Percentiles rank a stretch among this genome's conserved stretches.
phyloP scores from a whole-genome alignment of 495 filamentous ascomycete species.

The Venustampulla echinocandica region DNA sequence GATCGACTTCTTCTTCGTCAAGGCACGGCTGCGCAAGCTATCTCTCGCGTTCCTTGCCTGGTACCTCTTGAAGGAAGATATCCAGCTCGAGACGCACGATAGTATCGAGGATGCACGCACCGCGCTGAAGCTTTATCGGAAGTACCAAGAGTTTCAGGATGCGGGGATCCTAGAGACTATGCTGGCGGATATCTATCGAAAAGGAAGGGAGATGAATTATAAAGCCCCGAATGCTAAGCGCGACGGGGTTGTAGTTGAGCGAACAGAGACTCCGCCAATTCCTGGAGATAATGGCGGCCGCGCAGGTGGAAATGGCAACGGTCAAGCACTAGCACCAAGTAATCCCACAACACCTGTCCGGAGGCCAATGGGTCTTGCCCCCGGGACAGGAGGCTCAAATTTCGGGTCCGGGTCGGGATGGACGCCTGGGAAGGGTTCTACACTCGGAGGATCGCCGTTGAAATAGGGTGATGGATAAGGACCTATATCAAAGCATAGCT shows the following conservation, averaged over 20 bases:
- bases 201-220: conserved; percentile 62
- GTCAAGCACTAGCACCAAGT: not conserved
- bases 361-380: conserved; percentile 24
- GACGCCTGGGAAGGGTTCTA: conserved; percentile 22
- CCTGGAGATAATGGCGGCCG: not conserved
- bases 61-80: conserved; percentile 79
- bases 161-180: conserved; percentile 71
- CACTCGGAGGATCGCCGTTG: not conserved
- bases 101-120: conserved; percentile 88
- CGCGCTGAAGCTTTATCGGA: conserved; percentile 80
- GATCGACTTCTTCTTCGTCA: conserved; percentile 73
- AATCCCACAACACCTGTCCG: conserved; percentile 15
- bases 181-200: conserved; percentile 72
- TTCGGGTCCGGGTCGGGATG: conserved; percentile 8
- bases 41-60: conserved; percentile 83
- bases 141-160: conserved; percentile 80
- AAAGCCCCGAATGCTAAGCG: conserved; percentile 50
- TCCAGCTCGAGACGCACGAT: conserved; percentile 86
- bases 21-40: conserved; percentile 61
- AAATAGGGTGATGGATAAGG: too few relatives aligned
- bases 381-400: conserved; percentile 14
- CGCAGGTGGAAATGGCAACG: not conserved
- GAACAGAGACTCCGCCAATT: conserved; percentile 31
- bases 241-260: conserved; percentile 21
- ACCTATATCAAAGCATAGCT: too few relatives aligned